Base-by-base conservation (phyloP, 176 grass and related monocot species). In the Avena atlantica region DNA sequence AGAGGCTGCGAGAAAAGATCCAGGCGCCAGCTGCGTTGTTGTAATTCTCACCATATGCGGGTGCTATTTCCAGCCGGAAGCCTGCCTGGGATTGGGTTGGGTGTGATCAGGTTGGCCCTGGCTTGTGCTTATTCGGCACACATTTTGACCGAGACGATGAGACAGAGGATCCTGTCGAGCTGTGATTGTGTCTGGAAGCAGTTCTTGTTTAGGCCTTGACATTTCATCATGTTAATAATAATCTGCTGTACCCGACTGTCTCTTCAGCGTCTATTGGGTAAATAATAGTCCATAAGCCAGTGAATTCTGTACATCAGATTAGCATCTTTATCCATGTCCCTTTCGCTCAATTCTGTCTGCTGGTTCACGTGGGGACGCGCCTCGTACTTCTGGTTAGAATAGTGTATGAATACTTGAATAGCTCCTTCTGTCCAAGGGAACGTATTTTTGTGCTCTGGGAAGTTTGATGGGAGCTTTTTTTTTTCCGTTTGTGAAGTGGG, bases 1-100 rank as follows among this genome's bases (percentile, higher is more conserved):
- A 91, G 25, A 86, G 85, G 51, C 84, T 95, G 60, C 82, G 24
- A 29, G 93, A 82, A 45, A 98, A 95, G 84, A 85, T 89, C 64
- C 70, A 89, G 48, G 52, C 55, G 6, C 87, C 89, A 81, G 74
- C 87, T 23, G 89, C 57, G 1, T 53, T 58, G 73, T 86, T 64
- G 73, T 86, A 84, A 64, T 79, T 69, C 40, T n/a, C 20, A 12
- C 47, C 60, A 19, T 68, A 24, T 50, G 70, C 70, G 29, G 37
- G 59, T 29, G 55, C 14, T 48, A 77, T 89, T n/a, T n/a, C 40
- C 51, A 64, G 61, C 45, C 58, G 8, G 37, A 81, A 80, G 23
- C 40, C 48, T 81, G 31, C 40, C 48, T 81, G 55, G 74, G 82
- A 89, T 50, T 2, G 70, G 64, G 70, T 23, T 47, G 9, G 50